Evolutionary conservation across 2,329 filamentous ascomycete species (phyloP).

Genomic region (Sordariomycetes sp.): DNA sequence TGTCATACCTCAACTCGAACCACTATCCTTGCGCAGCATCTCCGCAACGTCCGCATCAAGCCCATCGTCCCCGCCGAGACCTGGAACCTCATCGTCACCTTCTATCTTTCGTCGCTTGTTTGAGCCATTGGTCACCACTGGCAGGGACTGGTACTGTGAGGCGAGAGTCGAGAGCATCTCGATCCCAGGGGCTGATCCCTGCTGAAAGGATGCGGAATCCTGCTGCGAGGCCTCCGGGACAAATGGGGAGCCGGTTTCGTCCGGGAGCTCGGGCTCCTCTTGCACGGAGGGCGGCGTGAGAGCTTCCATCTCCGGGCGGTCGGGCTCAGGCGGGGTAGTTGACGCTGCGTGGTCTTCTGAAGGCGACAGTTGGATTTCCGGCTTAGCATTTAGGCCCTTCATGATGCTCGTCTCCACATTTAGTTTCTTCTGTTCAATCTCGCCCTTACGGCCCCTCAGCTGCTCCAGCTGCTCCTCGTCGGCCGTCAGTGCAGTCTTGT

Average conservation of each 20-base stretch:
- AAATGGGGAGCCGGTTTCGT: background rate
- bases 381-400: conserved; percentile 57
- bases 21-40: conserved; percentile 32
- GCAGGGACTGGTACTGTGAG: conserved; percentile 32
- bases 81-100: conserved; percentile 34
- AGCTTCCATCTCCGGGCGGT: conserved; percentile 71
- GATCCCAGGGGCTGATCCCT: conserved; percentile 16
- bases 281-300: conserved; percentile 57
- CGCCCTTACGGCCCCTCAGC: conserved; percentile 51
- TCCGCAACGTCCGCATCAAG: conserved; percentile 44
- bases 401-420: conserved; percentile 89
- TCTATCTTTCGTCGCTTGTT: conserved; percentile 45
- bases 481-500: conserved; percentile 52
- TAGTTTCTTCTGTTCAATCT: conserved; percentile 70
- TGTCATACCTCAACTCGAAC: background rate
- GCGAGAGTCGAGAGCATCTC: conserved; percentile 26
- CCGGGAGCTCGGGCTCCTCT: conserved; percentile 6
- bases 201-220: conserved; percentile 5
- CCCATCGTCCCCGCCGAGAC: conserved; percentile 38
- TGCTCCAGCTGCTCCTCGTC: conserved; percentile 57
- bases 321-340: conserved; percentile 42
- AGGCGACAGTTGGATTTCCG: conserved; percentile 33
- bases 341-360: conserved; percentile 27
- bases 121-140: conserved; percentile 35
- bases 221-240: conserved; percentile 7